Evolutionary conservation across 495 filamentous ascomycete species (phyloP), one percentile per base, ranked within the genome.

Genomic region (Cladorrhinum samala): DNA sequence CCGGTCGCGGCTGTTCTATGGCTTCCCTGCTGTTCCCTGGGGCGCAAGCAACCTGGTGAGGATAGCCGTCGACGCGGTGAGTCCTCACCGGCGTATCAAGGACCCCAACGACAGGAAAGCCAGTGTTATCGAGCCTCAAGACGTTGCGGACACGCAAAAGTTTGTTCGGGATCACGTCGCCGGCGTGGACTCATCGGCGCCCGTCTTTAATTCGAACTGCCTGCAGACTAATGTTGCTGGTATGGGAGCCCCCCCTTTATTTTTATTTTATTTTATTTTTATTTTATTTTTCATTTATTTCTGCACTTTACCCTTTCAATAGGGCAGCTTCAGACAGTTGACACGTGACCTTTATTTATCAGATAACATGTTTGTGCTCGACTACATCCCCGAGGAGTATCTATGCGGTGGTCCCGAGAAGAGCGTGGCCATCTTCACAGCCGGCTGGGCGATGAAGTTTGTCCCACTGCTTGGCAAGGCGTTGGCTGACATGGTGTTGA

Each of bases 331-430:
- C n/a, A n/a, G n/a, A 33, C 11, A 33, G 27, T 11, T 33, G 11
- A 33, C 11, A 33, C 5, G 27, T 5, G 27, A 11, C 6, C 5
- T 6, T 6, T 33, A 11, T 5, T 33, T 33, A 6, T 11, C 11
- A 33, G 54, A 57, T 47, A 60, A 60, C 39, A 60, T 60, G 57
- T 60, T 44, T 30, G 57, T 60, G 13, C 36, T 60, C 4, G 57
- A 60, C 43, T 60, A 46, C 38, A 43, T 60, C 13, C 57, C 57
- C 30, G 27, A 57, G 20, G 44, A 61, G 33, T 41, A 52, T 42
- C 49, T 49, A 8, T 1, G 8, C 11, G 54, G 54, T 36, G 57
- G 54, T 19, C 33, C 53, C 5, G 50, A 60, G 36, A 49, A 60
- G 38, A 60, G 57, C 46, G 57, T 60, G 24, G 48, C 49, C 17